Base-by-base conservation (phyloP, 2,329 filamentous ascomycete species). In the Penicillium expansum region DNA sequence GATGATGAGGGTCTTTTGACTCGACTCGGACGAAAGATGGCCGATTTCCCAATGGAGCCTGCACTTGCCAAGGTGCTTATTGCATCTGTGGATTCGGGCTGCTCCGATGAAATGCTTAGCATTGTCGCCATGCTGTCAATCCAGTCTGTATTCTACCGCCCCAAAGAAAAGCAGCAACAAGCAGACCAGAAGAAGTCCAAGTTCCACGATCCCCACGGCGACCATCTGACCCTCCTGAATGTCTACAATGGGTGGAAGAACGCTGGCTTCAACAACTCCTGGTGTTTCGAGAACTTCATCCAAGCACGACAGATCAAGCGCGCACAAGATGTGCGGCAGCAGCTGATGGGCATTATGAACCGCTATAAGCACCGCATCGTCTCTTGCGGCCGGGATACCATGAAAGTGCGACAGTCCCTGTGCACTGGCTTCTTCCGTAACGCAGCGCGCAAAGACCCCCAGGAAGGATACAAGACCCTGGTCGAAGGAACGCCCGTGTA, bases 231-330 rank as follows among this genome's bases (percentile, higher is more conserved):
- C 0, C 82, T 97, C 0, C 84, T 99, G 42, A 99, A 99, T 67
- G 92, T 99, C 0, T 99, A 96, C 79, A 96, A 97, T 69, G 87
- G 85, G n/a, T 99, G 94, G 94, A 96, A 96, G 73, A 83, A 87
- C 43, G 89, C 86, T 61, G 87, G 88, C 7, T 96, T 85, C 76
- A 89, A 86, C 48, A 90, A 86, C 56, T 87, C 92, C 0, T 99
- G 94, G 94, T 97, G 94, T 71, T 93, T 91, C 65, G 95, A 99
- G 70, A 97, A 99, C 75, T 99, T 96, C 73, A 94, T 99, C 71
- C 92, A 97, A 71, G 92, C 91, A 5, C 86, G 92, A 2, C 87
- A 87, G 33, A 96, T 99, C 84, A 85, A 86, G 57, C 88, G 93
- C 11, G 92, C 91, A 10, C 90, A 93, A 72, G 94, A 99, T 71